A percentile compares a stretch with the other conserved stretches of the same genome.
Conservation (phyloP, 1,139 yeast species). For the Candida sojae region DNA sequence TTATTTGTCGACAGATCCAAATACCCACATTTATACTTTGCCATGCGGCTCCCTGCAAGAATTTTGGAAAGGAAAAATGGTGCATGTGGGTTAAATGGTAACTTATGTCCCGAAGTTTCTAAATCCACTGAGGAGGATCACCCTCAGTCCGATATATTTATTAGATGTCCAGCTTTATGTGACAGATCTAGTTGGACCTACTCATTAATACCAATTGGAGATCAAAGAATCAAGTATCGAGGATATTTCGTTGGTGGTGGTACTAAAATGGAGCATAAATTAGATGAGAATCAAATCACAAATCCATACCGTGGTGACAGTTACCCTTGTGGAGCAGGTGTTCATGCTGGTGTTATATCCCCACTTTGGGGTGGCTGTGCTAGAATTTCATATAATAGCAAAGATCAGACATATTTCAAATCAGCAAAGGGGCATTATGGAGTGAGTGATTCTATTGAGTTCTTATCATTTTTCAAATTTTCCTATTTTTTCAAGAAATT, state of each 20-base stretch:
- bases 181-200: conserved; percentile 77
- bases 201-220: conserved; percentile 77
- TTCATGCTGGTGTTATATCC: conserved; percentile 79
- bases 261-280: conserved; percentile 15
- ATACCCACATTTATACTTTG: conserved; percentile 28
- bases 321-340: conserved; percentile 86
- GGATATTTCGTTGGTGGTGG: conserved; percentile 84
- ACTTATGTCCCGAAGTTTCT: conserved; percentile 48
- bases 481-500: conserved; percentile 59
- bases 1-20: conserved; percentile 17
- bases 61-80: conserved; percentile 79
- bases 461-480: conserved; percentile 73
- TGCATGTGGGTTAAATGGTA: conserved; percentile 74
- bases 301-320: conserved; percentile 85
- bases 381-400: conserved; percentile 54
- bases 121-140: conserved; percentile 3
- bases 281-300: conserved; percentile 33
- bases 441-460: conserved; percentile 59
- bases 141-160: conserved; percentile 45
- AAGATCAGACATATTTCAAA: conserved; percentile 51
- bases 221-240: conserved; percentile 62
- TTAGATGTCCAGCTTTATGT: conserved; percentile 90
- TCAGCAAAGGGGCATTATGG: conserved; percentile 48
- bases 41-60: conserved; percentile 39
- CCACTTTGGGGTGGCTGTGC: conserved; percentile 84